phyloP scores from a whole-genome alignment of 192 early-diverging fungal genomes.

The Backusella australiensis region DNA sequence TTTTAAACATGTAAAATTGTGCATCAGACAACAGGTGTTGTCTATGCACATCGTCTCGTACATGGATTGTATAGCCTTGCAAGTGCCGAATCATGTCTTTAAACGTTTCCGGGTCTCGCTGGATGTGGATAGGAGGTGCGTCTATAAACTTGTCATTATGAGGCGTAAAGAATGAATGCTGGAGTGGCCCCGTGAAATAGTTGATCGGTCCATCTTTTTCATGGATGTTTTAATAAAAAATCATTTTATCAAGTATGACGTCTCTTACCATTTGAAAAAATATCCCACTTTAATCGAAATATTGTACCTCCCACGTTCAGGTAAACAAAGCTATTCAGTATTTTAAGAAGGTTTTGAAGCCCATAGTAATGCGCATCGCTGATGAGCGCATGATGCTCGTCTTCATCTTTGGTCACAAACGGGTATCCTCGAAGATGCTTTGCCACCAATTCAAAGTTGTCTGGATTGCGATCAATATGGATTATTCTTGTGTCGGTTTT shows the following conservation, averaged over 20 bases:
- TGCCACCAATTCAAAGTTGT: slow-evolving; percentile 43
- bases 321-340: not conserved
- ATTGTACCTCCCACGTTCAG: not conserved
- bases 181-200: slow-evolving; percentile 15
- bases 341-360: slow-evolving; percentile 15
- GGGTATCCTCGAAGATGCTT: slow-evolving; percentile 48
- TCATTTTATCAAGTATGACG: not conserved
- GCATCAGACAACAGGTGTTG: slow-evolving; percentile 43
- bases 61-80: slow-evolving; percentile 42
- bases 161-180: not conserved
- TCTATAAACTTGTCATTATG: not conserved
- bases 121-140: slow-evolving; percentile 10
- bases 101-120: slow-evolving; percentile 43
- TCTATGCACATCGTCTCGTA: slow-evolving; percentile 45
- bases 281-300: not conserved
- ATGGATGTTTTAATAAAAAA: not conserved
- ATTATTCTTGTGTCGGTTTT: not conserved
- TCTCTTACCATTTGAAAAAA: not conserved
- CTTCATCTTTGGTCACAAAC: slow-evolving; percentile 34
- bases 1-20: slow-evolving; percentile 26
- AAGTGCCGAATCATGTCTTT: slow-evolving; percentile 45
- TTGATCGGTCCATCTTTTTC: not conserved
- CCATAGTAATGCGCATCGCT: slow-evolving; percentile 41
- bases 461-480: slow-evolving; percentile 44
- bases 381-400: slow-evolving; percentile 32